Conservation (phyloP, 257 asterid genomes). For the Nicotiana paniculata region DNA sequence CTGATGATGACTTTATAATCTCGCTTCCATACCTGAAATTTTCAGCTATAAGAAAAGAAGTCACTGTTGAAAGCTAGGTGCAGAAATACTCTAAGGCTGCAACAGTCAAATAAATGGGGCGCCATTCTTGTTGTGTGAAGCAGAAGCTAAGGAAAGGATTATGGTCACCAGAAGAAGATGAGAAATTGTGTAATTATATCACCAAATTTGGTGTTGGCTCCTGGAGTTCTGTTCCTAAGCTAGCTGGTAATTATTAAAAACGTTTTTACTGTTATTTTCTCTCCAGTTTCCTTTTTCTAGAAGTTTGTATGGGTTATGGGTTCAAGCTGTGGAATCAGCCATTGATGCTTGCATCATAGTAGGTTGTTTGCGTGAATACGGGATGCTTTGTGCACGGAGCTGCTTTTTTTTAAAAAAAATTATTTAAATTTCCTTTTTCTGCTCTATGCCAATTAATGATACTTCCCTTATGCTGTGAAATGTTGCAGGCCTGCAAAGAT, state of each 20-base stretch:
- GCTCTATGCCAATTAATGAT: no score
- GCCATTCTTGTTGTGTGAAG: slow-evolving; percentile 53
- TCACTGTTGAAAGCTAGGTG: not conserved
- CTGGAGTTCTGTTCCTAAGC: slow-evolving; percentile 93
- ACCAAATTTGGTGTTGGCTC: slow-evolving; percentile 79
- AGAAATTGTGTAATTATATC: slow-evolving; percentile 55
- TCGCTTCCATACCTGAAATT: not conserved
- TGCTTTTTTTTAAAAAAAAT: no score
- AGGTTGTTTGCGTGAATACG: no score
- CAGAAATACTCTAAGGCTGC: not conserved
- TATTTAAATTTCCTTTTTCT: no score
- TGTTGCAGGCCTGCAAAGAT: slow-evolving; percentile 61
- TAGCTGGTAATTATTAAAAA: slow-evolving; percentile 42
- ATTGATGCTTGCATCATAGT: no score
- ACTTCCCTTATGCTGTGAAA: not conserved
- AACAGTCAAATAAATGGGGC: slow-evolving; percentile 37
- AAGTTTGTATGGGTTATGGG: no score
- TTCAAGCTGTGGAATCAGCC: no score
- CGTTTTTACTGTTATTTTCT: not conserved
- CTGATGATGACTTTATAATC: slow-evolving; percentile 2
- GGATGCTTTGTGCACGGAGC: no score
- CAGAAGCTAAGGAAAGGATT: slow-evolving; percentile 81
- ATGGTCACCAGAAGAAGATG: slow-evolving; percentile 96
- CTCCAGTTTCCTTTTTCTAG: not conserved
- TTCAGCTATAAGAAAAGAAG: not conserved